These are phyloP conservation scores for Amanita rubescens DNA, from an alignment of 768 basidiomycete genomes.

Conservation along the genomic window DNA sequence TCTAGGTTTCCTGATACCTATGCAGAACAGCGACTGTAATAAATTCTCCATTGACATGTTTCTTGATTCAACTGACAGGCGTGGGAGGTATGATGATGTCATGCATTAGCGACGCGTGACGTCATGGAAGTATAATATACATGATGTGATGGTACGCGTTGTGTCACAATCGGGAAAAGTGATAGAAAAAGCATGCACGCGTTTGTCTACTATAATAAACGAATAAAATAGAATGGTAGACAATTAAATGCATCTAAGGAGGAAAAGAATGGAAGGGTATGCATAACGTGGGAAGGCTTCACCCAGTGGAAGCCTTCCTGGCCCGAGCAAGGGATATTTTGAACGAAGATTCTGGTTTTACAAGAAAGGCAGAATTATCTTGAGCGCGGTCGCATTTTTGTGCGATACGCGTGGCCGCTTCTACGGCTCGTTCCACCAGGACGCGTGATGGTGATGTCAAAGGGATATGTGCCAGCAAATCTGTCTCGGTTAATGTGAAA, in stretches of 20 bases:
- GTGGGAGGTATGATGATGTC: too few species aligned
- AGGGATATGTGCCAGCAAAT: conserved; percentile 50
- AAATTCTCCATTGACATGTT: too few species aligned
- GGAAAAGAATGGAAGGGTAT: background rate
- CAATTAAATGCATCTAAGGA: background rate
- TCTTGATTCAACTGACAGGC: too few species aligned
- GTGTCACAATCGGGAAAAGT: background rate
- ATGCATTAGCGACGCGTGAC: background rate
- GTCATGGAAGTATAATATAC: background rate
- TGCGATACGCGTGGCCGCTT: conserved; percentile 51
- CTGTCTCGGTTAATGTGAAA: conserved; percentile 23
- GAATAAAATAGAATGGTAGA: background rate
- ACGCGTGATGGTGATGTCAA: conserved; percentile 41
- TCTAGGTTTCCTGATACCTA: too few species aligned
- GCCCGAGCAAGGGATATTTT: background rate
- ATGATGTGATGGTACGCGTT: background rate
- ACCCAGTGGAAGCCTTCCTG: background rate
- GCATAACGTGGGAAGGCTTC: background rate
- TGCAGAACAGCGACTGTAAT: too few species aligned
- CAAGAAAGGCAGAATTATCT: conserved; percentile 33
- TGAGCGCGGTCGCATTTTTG: conserved; percentile 55
- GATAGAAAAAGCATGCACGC: background rate
- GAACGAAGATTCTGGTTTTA: background rate
- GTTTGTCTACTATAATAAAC: background rate
- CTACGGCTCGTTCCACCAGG: conserved; percentile 51